Percentiles rank a stretch among this genome's conserved stretches.
Evolutionary conservation across 805 yeast genomes (phyloP).

Genomic region (Wickerhamiella cacticola): DNA sequence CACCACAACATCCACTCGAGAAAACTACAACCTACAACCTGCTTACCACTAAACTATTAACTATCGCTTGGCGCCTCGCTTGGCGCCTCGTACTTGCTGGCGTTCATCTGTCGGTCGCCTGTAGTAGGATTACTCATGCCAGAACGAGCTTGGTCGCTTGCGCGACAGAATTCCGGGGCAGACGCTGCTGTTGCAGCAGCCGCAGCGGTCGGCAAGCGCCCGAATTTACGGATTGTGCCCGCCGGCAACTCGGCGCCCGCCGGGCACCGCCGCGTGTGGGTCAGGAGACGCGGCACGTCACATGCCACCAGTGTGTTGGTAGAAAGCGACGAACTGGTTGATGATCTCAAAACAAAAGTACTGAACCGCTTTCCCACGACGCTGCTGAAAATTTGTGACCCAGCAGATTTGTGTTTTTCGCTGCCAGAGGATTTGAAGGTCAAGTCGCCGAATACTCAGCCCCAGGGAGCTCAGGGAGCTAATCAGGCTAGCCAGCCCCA

Average conservation of each 20-base stretch:
- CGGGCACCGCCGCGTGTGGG: slow-evolving; percentile 29
- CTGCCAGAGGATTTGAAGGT: slow-evolving; percentile 14
- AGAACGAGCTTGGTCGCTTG: slow-evolving; percentile 10
- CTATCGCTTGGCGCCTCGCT: no score
- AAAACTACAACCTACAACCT: no score
- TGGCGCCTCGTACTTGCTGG: no score
- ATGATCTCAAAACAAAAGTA: slow-evolving; percentile 57
- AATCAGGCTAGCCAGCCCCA: neutral
- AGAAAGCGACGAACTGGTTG: slow-evolving; percentile 53
- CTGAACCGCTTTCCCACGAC: slow-evolving; percentile 56
- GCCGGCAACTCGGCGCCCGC: slow-evolving; percentile 7
- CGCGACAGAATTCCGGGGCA: slow-evolving; percentile 9
- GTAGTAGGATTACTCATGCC: slow-evolving; percentile 8
- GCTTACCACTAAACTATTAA: no score
- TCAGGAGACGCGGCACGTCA: slow-evolving; percentile 26
- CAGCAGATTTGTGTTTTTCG: slow-evolving; percentile 43
- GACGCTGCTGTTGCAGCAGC: slow-evolving; percentile 11
- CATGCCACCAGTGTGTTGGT: slow-evolving; percentile 60
- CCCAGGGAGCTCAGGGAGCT: neutral
- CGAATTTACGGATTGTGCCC: slow-evolving; percentile 1
- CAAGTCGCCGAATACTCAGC: neutral
- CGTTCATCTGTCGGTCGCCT: no score
- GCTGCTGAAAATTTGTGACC: slow-evolving; percentile 47
- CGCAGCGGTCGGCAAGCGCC: slow-evolving; percentile 8
- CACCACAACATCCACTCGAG: no score